These are phyloP conservation scores for Geosmithia morbida DNA, from an alignment of 2,329 filamentous ascomycete species.

Conservation along the genomic window DNA sequence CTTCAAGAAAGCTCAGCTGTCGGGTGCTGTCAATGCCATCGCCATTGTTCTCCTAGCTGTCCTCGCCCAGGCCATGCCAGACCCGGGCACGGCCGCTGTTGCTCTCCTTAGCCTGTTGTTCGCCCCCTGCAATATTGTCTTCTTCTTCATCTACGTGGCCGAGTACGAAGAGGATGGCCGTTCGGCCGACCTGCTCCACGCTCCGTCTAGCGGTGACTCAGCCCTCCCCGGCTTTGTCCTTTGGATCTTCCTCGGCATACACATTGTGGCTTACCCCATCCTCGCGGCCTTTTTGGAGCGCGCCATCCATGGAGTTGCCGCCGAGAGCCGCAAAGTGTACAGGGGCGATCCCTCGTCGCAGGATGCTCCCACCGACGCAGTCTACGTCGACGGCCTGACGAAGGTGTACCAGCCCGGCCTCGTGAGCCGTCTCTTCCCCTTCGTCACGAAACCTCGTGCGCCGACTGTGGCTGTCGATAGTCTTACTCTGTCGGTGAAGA, in stretches of 20 bases:
- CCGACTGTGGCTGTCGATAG: conserved; percentile 61
- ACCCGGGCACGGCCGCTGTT: conserved; percentile 44
- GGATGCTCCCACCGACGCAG: conserved; percentile 29
- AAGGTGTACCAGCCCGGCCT: conserved; percentile 59
- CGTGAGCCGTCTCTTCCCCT: conserved; percentile 35
- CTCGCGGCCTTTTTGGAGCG: conserved; percentile 60
- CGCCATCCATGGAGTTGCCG: conserved; percentile 33
- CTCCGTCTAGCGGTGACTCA: conserved; percentile 48
- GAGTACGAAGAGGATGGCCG: conserved; percentile 51
- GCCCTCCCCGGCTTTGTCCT: conserved; percentile 53
- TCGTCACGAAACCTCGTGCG: conserved; percentile 33
- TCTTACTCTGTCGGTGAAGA: conserved; percentile 50
- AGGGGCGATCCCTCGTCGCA: conserved; percentile 18
- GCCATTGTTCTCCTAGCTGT: conserved; percentile 59
- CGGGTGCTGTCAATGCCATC: conserved; percentile 61
- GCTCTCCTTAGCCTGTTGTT: conserved; percentile 61
- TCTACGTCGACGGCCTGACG: conserved; percentile 55
- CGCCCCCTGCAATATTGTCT: conserved; percentile 70
- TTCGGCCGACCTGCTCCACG: conserved; percentile 42
- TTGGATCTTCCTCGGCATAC: conserved; percentile 59
- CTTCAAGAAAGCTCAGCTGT: conserved; percentile 70
- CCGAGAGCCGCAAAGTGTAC: conserved; percentile 31
- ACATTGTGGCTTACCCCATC: conserved; percentile 55
- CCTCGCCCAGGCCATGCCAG: conserved; percentile 57
- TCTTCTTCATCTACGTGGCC: conserved; percentile 57